phyloP scores from a whole-genome alignment of 2,329 filamentous ascomycete genomes.

The Huntiella decipiens region DNA sequence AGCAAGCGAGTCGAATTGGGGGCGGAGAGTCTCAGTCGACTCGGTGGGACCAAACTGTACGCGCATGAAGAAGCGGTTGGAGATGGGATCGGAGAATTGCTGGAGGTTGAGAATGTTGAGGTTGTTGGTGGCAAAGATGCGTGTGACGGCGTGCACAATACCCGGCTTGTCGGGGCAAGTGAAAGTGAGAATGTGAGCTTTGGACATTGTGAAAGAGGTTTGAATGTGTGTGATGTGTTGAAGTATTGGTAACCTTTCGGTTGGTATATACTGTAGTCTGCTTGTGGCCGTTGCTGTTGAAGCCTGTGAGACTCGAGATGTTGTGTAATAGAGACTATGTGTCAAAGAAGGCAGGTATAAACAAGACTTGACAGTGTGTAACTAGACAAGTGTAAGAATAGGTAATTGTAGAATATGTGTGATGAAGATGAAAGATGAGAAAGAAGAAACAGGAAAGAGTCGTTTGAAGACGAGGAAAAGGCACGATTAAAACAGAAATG shows the following conservation, averaged over 20 bases:
- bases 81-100: slow-evolving; percentile 61
- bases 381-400: background rate
- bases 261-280: background rate
- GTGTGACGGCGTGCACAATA: slow-evolving; percentile 71
- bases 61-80: slow-evolving; percentile 71
- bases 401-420: background rate
- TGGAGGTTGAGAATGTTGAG: slow-evolving; percentile 72
- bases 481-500: no score
- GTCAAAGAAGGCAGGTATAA: background rate
- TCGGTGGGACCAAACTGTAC: slow-evolving; percentile 53
- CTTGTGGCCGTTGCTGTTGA: background rate
- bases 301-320: background rate
- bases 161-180: slow-evolving; percentile 71
- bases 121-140: slow-evolving; percentile 50
- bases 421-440: background rate
- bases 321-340: background rate
- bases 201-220: slow-evolving; percentile 6
- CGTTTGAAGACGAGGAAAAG: background rate
- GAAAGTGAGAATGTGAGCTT: slow-evolving; percentile 50
- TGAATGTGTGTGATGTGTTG: background rate
- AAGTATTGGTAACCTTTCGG: background rate
- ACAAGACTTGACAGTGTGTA: background rate
- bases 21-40: slow-evolving; percentile 31
- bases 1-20: slow-evolving; percentile 42
- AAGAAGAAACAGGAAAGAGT: background rate